Evolutionary conservation across 2,329 filamentous ascomycete species (phyloP).

Genomic region (Fusarium newnesense): DNA sequence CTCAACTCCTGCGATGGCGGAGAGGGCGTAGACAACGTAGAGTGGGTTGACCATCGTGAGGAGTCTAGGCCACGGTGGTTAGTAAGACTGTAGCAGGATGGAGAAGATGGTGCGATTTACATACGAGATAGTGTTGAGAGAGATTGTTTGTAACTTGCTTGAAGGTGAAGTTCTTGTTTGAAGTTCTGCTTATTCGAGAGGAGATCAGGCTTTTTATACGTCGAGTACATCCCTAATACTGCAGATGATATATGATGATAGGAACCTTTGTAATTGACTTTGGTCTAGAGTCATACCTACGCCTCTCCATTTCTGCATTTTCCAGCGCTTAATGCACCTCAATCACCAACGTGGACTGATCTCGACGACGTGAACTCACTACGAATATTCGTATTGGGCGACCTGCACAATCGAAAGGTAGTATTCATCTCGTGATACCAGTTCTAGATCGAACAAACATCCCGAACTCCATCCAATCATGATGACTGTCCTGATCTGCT

Average conservation of each 20-base stretch:
- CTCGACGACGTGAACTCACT: neutral
- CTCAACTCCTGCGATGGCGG: neutral
- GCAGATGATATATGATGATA: too few species aligned
- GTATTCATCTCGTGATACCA: neutral
- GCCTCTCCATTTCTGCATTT: neutral
- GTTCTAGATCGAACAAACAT: neutral
- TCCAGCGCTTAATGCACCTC: neutral
- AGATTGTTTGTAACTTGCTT: accelerated
- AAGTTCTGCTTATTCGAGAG: neutral
- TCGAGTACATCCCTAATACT: accelerated
- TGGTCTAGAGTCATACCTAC: neutral
- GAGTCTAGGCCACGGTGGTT: accelerated
- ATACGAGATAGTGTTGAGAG: too few species aligned
- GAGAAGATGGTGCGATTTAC: neutral
- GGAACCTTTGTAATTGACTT: neutral
- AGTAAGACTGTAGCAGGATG: neutral
- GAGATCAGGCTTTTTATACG: neutral
- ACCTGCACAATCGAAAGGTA: neutral
- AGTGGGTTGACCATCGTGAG: neutral
- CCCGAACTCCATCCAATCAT: neutral
- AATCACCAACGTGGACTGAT: neutral
- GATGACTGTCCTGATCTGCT: neutral
- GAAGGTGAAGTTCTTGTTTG: neutral
- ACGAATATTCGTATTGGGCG: neutral
- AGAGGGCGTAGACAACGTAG: neutral